These are phyloP conservation scores for Suillus bovinus DNA, from an alignment of 768 basidiomycete species.

Conservation along the genomic window DNA sequence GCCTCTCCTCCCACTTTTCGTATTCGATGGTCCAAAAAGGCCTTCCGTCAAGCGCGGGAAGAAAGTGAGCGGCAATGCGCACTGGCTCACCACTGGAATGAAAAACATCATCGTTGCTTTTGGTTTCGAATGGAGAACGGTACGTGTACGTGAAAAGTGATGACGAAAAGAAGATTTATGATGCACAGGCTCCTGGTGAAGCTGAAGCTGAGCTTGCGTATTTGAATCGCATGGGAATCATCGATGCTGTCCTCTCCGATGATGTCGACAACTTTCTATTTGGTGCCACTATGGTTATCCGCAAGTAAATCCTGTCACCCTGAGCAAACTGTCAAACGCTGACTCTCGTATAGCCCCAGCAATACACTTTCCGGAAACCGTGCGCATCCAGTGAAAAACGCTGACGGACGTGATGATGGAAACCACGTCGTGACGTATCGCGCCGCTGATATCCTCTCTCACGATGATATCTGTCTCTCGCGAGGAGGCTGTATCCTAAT, in stretches of 20 bases:
- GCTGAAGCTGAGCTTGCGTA: slow-evolving; percentile 94
- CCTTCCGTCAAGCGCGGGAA: slow-evolving; percentile 82
- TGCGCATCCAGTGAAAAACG: slow-evolving; percentile 60
- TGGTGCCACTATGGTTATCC: slow-evolving; percentile 78
- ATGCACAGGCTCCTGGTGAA: slow-evolving; percentile 81
- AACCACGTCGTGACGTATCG: slow-evolving; percentile 55
- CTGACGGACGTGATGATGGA: slow-evolving; percentile 71
- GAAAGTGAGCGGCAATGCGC: slow-evolving; percentile 57
- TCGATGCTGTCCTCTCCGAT: slow-evolving; percentile 89
- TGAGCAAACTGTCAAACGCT: background rate
- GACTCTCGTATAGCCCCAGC: slow-evolving; percentile 50
- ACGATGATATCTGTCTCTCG: slow-evolving; percentile 53
- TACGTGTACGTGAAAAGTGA: slow-evolving; percentile 28
- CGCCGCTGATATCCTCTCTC: slow-evolving; percentile 39
- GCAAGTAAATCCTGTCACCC: slow-evolving; percentile 57
- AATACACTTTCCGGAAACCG: slow-evolving; percentile 73
- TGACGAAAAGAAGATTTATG: slow-evolving; percentile 28
- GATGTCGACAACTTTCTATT: slow-evolving; percentile 94
- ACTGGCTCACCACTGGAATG: slow-evolving; percentile 74
- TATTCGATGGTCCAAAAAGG: slow-evolving; percentile 88
- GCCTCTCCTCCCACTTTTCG: slow-evolving; percentile 86
- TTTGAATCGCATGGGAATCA: slow-evolving; percentile 75
- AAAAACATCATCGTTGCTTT: slow-evolving; percentile 78
- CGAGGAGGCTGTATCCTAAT: slow-evolving; percentile 75
- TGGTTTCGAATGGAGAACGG: slow-evolving; percentile 77